Conservation (phyloP, 192 early-diverging fungal genomes). For the Gigaspora rosea region DNA sequence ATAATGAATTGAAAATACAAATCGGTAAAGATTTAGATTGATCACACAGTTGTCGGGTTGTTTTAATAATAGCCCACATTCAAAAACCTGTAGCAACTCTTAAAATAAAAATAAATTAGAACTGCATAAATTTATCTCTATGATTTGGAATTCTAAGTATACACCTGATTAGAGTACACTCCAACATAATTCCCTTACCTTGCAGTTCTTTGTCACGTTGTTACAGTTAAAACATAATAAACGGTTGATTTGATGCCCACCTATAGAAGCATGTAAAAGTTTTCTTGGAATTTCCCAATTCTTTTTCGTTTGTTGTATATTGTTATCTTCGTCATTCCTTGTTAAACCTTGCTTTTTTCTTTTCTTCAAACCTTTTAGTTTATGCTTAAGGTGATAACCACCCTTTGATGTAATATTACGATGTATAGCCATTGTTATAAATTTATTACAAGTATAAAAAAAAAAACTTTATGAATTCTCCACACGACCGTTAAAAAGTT, state of each 20-base stretch:
- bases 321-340: not conserved
- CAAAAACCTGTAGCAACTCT: not conserved
- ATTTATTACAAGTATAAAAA: no score
- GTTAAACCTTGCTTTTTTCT: not conserved
- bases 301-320: slow-evolving; percentile 18
- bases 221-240: not conserved
- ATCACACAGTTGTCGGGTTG: not conserved
- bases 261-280: slow-evolving; percentile 47
- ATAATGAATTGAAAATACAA: not conserved
- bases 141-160: no score
- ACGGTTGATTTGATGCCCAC: slow-evolving; percentile 16
- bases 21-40: not conserved
- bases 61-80: not conserved
- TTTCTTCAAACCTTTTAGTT: not conserved
- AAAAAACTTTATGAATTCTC: no score
- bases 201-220: not conserved
- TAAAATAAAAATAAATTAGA: no score
- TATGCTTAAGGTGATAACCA: not conserved
- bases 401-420: not conserved
- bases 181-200: no score
- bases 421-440: slow-evolving; percentile 5
- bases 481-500: no score
- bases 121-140: no score
- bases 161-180: no score
- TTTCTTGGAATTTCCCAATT: slow-evolving; percentile 50